Evolutionary conservation across 2,329 filamentous ascomycete genomes (phyloP), one percentile per base, ranked within the genome.

Genomic region (Arthrinium phaeospermum): DNA sequence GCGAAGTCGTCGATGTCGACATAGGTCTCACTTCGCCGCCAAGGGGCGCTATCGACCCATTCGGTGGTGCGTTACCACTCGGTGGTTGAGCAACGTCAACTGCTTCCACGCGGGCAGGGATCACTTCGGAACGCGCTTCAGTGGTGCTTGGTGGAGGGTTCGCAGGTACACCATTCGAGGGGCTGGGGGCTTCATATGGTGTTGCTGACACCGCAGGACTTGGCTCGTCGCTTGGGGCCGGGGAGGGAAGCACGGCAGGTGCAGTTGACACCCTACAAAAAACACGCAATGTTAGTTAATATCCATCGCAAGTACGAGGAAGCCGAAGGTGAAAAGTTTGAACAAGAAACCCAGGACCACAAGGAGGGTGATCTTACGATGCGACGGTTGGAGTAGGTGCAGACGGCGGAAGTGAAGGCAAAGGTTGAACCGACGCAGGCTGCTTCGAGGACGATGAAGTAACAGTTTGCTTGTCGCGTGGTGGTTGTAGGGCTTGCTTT

Each of bases 221-320:
- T 22, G 85, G 83, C 73, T 91, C 89, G 75, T 92, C 88, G 78
- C 90, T 92, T 14, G 89, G 87, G 16, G 90, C 87, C 45, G 91
- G 90, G 19, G 91, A 92, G 8, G 90, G 89, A 69, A 92, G 85
- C 27, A 88, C 83, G 72, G 72, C 74, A 53, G 67, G 34, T 4
- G 19, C 57, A 64, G 57, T 64, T 19, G 57, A n/a, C 8, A 8
- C 30, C 34, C 57, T 64, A 41, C 4, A 0, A 64, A 41, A 64
- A 75, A 71, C 70, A 72, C n/a, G 74, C 78, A 72, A 69, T 30
- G 24, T 74, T 72, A 70, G 57, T 70, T 41, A 64, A 44, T 27
- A 73, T 69, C 68, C 44, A 53, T n/a, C 53, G 67, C 67, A 34
- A 45, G 57, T 64, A 37, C n/a, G 12, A 30, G 14, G n/a, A 24